These are phyloP conservation scores for Corymbia calophylla DNA, from an alignment of 441 rosid species.

Conservation along the genomic window DNA sequence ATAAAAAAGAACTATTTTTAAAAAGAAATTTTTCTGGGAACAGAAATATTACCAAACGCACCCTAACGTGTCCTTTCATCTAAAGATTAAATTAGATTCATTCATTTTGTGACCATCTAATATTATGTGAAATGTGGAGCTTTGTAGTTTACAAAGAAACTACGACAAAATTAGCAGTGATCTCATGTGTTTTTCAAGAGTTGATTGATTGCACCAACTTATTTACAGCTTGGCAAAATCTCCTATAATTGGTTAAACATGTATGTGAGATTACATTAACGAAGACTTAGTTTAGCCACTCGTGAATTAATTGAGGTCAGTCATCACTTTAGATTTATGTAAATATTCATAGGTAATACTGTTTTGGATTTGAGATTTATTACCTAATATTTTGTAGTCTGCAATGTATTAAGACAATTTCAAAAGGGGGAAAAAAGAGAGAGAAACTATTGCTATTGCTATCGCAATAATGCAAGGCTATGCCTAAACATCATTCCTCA, in stretches of 20 bases:
- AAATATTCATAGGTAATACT: not conserved
- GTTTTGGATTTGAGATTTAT: not conserved
- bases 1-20: no score
- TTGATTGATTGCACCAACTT: not conserved
- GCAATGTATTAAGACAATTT: not conserved
- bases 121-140: not conserved
- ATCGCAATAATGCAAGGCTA: not conserved
- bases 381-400: not conserved
- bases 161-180: not conserved
- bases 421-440: not conserved
- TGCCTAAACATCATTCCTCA: not conserved
- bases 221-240: not conserved
- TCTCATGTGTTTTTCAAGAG: not conserved
- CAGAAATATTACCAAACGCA: no score
- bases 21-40: no score
- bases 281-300: not conserved
- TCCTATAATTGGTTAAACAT: not conserved
- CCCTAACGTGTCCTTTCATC: not conserved
- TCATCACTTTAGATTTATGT: not conserved
- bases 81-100: not conserved
- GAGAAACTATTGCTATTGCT: not conserved
- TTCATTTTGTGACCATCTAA: not conserved
- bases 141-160: not conserved
- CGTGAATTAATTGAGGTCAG: not conserved
- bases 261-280: not conserved